Evolutionary conservation across 352 stramenopile species (phyloP), one percentile per base, ranked within the genome.

Genomic region (Peronospora destructor): DNA sequence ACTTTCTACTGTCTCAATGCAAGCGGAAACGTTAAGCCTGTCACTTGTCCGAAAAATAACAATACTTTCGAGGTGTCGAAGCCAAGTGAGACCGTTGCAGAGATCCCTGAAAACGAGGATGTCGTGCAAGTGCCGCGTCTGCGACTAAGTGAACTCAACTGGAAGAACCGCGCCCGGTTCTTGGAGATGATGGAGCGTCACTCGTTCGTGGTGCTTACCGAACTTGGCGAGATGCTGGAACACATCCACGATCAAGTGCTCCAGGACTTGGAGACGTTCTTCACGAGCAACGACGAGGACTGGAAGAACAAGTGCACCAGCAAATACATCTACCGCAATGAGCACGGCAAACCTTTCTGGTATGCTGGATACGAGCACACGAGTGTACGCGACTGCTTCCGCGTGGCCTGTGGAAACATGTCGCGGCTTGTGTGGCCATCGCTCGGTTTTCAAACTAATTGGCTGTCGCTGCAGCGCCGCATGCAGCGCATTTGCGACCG

Each of bases 281-380:
- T 84, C 39, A 66, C 70, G 9, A 71, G 58, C 40, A 36, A 50
- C 8, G 62, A 77, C 29, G 50, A 60, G 4, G 58, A 58, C 11
- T 64, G 47, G 50, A 77, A 84, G 54, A 61, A 52, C 34, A 48
- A 44, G 11, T 80, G 64, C 47, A 84, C 64, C 3, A 77, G 68
- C 50, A 79, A 75, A 47, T 59, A 80, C 14, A 55, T 81, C 7
- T 84, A 84, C 47, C 64, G 61, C 32, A 84, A 84, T 25, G 72
- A 84, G 44, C 58, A 75, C 25, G 60, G 64, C 9, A 84, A 73
- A 39, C 72, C 72, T 17, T 80, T 84, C 54, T 84, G 72, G 72
- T 84, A 84, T 54, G 70, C 59, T 55, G 72, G 72, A 30, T 84
- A 80, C 30, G 72, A 84, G 36, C 63, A 72, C 39, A 79, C 70